Base-by-base conservation (phyloP, 2,329 filamentous ascomycete genomes). In the Leptographium galeiforme region DNA sequence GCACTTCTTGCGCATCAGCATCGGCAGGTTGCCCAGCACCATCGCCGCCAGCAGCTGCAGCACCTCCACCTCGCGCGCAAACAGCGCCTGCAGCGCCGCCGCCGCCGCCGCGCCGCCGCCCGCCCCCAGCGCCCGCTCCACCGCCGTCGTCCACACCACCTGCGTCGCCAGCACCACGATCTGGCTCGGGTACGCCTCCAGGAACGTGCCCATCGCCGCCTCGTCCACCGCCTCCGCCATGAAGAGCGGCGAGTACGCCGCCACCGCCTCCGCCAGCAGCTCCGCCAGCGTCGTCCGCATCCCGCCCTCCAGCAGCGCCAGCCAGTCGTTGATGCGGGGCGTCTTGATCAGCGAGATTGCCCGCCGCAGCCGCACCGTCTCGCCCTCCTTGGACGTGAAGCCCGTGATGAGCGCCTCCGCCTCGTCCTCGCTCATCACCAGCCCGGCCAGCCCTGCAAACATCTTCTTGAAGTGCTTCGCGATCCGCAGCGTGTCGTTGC, bases 381-480 rank as follows among this genome's bases (percentile, higher is more conserved):
- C 93, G 51, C 85, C 90, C 69, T 99, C 94, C 65, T 95, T 96
- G 0, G 93, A 98, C 2, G 86, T 93, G 62, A 97, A 91, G 8
- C 89, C 91, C 32, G 85, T 84, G 58, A 99, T 97, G 57, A 88
- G 82, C 32, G 83, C 81, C 61, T 96, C 49, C n/a, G 49, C 2
- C 32, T 44, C 49, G 49, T 36, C 87, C 53, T 97, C 33, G 32
- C 45, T 19, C 74, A 96, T 91, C 44, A 90, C 75, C 39, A 98
- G 78, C 4, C 93, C 93, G 6, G 85, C 91, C 48, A 98, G 76
- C 57, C 93, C 93, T 58, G 94, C 93, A 74, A 99, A 99, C 93
- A 99, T 99, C 75, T 99, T 99, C 68, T 95, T 91, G 74, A 99
- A 89, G 72, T 99, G 94, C 68, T 98, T 98, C 43, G 93, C 89